Percentiles rank a stretch among this genome's conserved stretches.
Evolutionary conservation across 768 basidiomycete genomes (phyloP).

Genomic region (Collybia sordida): DNA sequence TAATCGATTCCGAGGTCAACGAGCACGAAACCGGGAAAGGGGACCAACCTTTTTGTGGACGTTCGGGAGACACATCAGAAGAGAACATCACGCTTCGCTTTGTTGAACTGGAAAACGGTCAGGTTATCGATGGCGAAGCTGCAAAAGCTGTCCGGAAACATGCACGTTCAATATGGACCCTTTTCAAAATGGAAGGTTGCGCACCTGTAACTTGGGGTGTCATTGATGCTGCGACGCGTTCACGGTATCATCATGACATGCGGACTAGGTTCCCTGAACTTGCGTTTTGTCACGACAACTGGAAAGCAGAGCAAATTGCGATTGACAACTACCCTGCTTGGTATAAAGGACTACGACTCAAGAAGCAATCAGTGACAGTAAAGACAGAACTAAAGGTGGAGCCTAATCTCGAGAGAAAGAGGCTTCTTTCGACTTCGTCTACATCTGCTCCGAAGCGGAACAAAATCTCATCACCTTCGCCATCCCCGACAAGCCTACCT

Average conservation of each 20-base stretch:
- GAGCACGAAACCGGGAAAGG: too few relatives aligned
- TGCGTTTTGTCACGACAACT: constrained; percentile 16
- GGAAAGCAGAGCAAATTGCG: constrained; percentile 17
- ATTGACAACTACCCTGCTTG: constrained; percentile 17
- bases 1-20: neutral
- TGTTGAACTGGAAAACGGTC: constrained; percentile 10
- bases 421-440: too few relatives aligned
- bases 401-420: neutral
- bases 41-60: neutral
- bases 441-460: too few relatives aligned
- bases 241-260: constrained; percentile 13
- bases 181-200: neutral
- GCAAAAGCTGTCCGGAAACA: constrained; percentile 4
- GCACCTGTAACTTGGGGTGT: constrained; percentile 9
- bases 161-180: constrained; percentile 2
- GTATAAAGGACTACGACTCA: constrained; percentile 1
- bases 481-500: neutral
- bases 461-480: neutral
- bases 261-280: constrained; percentile 13
- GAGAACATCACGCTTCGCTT: constrained; percentile 7
- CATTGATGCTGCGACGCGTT: constrained; percentile 1
- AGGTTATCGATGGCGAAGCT: neutral
- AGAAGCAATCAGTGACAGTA: neutral
- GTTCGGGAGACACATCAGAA: neutral
- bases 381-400: neutral